phyloP scores from a whole-genome alignment of 2,329 filamentous ascomycete species.

The Pseudocercospora fuligena region DNA sequence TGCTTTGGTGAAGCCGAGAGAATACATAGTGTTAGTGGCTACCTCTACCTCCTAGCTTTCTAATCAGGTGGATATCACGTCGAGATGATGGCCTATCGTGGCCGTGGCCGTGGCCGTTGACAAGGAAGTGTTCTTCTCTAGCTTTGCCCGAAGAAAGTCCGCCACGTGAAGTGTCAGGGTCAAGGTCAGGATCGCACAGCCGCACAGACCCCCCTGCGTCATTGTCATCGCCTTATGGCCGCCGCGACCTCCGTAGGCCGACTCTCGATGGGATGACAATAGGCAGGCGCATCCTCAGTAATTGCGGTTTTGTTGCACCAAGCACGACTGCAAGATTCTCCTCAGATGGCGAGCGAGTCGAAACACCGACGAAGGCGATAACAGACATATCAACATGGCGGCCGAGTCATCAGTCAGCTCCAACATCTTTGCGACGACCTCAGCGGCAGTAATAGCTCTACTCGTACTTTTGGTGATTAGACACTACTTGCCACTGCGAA shows the following conservation, averaged over 20 bases:
- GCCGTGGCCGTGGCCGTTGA: background rate
- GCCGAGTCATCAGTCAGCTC: constrained; percentile 72
- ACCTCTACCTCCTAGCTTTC: background rate
- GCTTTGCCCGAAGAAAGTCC: too few species aligned
- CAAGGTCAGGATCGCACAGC: too few species aligned
- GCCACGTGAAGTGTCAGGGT: background rate
- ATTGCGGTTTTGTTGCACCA: background rate
- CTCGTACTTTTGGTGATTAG: constrained; percentile 83
- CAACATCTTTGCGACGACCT: constrained; percentile 73
- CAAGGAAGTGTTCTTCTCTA: background rate
- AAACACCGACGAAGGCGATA: background rate
- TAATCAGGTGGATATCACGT: constrained; percentile 8
- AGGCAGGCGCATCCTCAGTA: background rate
- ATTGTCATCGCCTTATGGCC: background rate
- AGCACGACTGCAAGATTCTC: too few species aligned
- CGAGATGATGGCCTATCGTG: constrained; percentile 11
- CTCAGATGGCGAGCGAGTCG: too few species aligned
- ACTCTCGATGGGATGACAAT: background rate
- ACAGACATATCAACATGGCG: constrained; percentile 34
- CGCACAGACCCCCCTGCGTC: background rate
- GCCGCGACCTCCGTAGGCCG: background rate
- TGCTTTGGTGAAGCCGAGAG: background rate
- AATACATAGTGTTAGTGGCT: background rate
- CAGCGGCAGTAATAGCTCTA: constrained; percentile 74
- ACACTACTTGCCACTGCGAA: constrained; percentile 86